Conservation (phyloP, 495 filamentous ascomycete species). For the Penicillium ucsense region DNA sequence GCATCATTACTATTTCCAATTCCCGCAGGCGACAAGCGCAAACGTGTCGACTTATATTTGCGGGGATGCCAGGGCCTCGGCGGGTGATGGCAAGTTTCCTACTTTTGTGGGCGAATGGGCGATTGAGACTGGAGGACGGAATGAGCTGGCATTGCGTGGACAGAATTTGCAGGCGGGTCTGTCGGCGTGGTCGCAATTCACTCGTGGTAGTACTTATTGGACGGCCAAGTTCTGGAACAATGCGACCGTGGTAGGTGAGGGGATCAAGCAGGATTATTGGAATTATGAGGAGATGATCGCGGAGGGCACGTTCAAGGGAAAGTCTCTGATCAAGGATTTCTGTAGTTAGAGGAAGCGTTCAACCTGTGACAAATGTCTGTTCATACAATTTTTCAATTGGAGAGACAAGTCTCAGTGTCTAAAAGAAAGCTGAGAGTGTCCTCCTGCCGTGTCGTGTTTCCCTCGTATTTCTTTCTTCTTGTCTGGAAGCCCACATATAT, state of each 20-base stretch:
- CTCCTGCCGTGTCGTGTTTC: too few species aligned
- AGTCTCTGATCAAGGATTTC: not conserved
- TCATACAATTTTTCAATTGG: too few species aligned
- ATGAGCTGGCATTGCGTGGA: constrained; percentile 15
- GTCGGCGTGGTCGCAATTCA: constrained; percentile 10
- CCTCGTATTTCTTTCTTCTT: too few species aligned
- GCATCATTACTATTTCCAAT: constrained; percentile 24
- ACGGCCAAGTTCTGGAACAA: constrained; percentile 18
- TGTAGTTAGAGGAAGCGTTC: not conserved
- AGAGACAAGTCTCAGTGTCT: too few species aligned
- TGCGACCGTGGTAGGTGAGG: constrained; percentile 12
- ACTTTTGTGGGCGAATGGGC: constrained; percentile 24
- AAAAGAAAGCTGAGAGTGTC: too few species aligned
- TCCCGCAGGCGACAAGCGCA: constrained; percentile 13
- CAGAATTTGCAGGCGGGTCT: constrained; percentile 16
- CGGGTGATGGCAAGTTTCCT: constrained; percentile 21
- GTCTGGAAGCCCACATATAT: too few species aligned
- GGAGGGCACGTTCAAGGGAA: constrained; percentile 2
- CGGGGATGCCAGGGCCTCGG: constrained; percentile 9
- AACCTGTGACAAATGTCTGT: too few species aligned
- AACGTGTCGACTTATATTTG: constrained; percentile 14
- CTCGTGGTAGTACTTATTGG: constrained; percentile 19
- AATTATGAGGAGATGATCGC: constrained; percentile 14
- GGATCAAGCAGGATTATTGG: constrained; percentile 20
- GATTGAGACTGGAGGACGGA: constrained; percentile 15